Evolutionary conservation across 192 early-diverging fungal species (phyloP).

Genomic region (Helicostylum pulchrum): DNA sequence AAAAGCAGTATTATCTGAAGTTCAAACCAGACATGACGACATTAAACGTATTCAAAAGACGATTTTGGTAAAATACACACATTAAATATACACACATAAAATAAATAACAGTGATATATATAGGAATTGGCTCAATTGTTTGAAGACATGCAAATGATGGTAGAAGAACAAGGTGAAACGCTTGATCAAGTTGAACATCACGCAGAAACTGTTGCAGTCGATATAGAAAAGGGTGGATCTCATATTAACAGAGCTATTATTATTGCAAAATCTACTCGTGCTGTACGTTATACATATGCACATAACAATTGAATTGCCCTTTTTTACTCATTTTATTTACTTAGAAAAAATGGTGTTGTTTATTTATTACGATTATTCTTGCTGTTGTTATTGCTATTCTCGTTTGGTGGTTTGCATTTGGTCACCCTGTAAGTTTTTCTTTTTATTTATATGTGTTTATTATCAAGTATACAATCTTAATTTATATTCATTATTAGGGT

Average conservation of each 20-base stretch:
- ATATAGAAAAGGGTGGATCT: slow-evolving; percentile 28
- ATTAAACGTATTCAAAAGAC: slow-evolving; percentile 84
- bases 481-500: background rate
- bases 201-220: slow-evolving; percentile 29
- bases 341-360: slow-evolving; percentile 45
- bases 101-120: background rate
- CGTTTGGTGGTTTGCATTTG: slow-evolving; percentile 41
- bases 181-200: slow-evolving; percentile 68
- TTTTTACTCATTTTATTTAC: background rate
- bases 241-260: slow-evolving; percentile 27
- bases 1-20: slow-evolving; percentile 70
- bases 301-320: background rate
- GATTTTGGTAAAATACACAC: slow-evolving; percentile 58
- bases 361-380: slow-evolving; percentile 31
- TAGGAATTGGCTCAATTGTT: slow-evolving; percentile 87
- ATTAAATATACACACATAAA: background rate
- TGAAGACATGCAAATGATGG: slow-evolving; percentile 82
- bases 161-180: slow-evolving; percentile 71
- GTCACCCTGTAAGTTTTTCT: slow-evolving; percentile 14
- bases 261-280: slow-evolving; percentile 28
- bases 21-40: slow-evolving; percentile 81
- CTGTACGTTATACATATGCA: slow-evolving; percentile 18
- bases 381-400: slow-evolving; percentile 38
- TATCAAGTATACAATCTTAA: background rate
- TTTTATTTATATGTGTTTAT: background rate